Evolutionary conservation across 139 green algal species (phyloP), one percentile per base, ranked within the genome.

Genomic region (Yamagishiella unicocca): DNA sequence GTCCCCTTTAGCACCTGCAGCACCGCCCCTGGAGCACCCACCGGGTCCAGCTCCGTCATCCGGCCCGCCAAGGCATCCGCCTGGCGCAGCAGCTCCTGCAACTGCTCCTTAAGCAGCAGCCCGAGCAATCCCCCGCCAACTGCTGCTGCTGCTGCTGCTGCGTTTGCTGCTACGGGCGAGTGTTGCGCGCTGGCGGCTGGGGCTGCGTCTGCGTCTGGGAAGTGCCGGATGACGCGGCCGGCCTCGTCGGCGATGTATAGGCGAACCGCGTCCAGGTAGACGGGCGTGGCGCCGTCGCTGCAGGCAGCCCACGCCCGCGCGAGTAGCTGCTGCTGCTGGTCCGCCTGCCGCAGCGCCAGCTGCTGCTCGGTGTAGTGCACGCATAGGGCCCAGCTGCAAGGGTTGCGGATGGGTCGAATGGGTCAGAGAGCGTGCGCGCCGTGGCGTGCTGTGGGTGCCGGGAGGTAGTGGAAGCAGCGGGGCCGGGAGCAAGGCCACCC

Each of bases 181-280:
- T 71, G 62, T 71, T n/a, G 62, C 10, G 29, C 62, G 10, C 12
- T 27, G 21, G 31, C 62, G 62, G 21, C 10, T 71, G 66, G 29
- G 21, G 66, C n/a, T 14, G 64, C n/a, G 1, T 19, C 22, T 35
- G 37, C 33, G 4, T 74, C 66, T 35, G 66, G n/a, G 37, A 46
- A 45, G 66, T 45, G 66, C 31, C 66, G 66, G 10, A 78, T 38
- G 8, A 35, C 70, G 38, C 70, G 70, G 40, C 70, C 70, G 22
- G 70, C 35, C 7, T 33, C 66, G 37, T 74, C 66, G 43, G 72
- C 72, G 42, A 81, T 81, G 72, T 81, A 81, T 1, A 81, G 43
- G 25, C 72, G 72, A 8, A 22, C 5, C 4, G 72, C 72, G 72
- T 81, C 72, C 43, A 81, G 72, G 42, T 37, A 81, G 7, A 24